Percentiles rank a stretch among this genome's conserved stretches.
Conservation (phyloP, 1,284 basidiomycete genomes). For the Cutaneotrichosporon spelunceum region DNA sequence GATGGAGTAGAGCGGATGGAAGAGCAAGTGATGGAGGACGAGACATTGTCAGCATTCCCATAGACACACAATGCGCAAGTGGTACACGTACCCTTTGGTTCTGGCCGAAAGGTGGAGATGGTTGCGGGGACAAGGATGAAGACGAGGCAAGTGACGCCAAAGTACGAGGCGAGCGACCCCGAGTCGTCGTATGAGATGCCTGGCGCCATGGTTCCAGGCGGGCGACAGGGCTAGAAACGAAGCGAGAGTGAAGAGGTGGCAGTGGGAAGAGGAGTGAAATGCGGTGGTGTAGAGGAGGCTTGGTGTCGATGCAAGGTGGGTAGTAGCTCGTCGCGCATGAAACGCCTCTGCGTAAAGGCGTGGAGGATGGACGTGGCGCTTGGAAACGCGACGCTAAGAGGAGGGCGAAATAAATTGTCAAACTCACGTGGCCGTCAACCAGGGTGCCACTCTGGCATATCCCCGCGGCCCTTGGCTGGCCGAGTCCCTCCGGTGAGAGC, state of each 20-base stretch:
- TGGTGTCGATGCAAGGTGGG: neutral
- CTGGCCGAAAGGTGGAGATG: slow-evolving; percentile 54
- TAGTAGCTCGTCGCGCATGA: neutral
- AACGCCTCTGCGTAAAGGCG: neutral
- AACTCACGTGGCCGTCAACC: neutral
- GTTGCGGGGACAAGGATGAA: slow-evolving; percentile 75
- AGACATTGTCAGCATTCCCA: slow-evolving; percentile 28
- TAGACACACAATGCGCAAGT: no score
- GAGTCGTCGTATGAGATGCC: slow-evolving; percentile 71
- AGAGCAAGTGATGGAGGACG: slow-evolving; percentile 16
- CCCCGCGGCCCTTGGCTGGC: neutral
- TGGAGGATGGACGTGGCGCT: neutral
- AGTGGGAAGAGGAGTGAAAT: slow-evolving; percentile 5
- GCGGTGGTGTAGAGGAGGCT: neutral
- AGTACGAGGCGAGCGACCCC: slow-evolving; percentile 84
- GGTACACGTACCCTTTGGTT: slow-evolving; percentile 39
- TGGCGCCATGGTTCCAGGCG: slow-evolving; percentile 34
- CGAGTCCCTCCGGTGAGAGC: slow-evolving; percentile 7
- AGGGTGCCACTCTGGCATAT: neutral
- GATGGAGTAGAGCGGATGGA: slow-evolving; percentile 42
- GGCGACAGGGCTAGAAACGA: neutral
- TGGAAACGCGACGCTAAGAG: neutral
- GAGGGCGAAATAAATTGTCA: neutral
- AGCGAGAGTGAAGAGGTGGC: neutral
- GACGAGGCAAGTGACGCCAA: slow-evolving; percentile 78